Conservation (phyloP, 1,284 basidiomycete genomes). For the Cutaneotrichosporon sp. region DNA sequence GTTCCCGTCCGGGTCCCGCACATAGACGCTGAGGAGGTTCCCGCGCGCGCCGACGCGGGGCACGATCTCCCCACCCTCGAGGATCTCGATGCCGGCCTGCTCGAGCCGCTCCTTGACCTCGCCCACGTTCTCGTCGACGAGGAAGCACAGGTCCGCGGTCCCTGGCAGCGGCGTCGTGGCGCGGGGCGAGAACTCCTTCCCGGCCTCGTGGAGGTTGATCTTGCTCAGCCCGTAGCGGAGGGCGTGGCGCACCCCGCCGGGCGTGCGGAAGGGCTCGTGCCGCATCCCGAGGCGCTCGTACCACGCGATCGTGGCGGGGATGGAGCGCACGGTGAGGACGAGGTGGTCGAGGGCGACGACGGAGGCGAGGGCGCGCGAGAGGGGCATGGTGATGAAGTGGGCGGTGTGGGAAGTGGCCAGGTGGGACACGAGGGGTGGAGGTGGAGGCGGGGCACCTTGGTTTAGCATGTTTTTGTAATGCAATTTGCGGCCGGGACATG, state of each 20-base stretch:
- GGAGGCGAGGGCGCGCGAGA: background rate
- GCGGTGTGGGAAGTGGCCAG: background rate
- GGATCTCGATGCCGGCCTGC: constrained; percentile 13
- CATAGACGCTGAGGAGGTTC: constrained; percentile 22
- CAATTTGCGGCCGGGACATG: background rate
- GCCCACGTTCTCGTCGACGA: constrained; percentile 16
- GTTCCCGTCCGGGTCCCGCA: constrained; percentile 28
- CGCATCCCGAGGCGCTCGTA: constrained; percentile 23
- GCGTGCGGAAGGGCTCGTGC: constrained; percentile 18
- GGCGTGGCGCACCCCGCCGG: constrained; percentile 12
- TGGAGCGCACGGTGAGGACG: constrained; percentile 22
- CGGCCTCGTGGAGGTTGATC: constrained; percentile 25
- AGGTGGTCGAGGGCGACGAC: constrained; percentile 21
- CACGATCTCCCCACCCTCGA: constrained; percentile 34
- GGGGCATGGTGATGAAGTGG: background rate
- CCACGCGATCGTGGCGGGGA: constrained; percentile 16
- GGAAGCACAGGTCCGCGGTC: constrained; percentile 23
- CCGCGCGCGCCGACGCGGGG: constrained; percentile 22
- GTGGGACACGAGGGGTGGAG: background rate
- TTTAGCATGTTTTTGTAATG: background rate
- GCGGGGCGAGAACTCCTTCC: constrained; percentile 23
- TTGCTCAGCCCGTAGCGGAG: constrained; percentile 19
- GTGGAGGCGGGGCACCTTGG: background rate
- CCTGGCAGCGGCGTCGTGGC: constrained; percentile 10
- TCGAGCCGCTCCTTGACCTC: constrained; percentile 11